Base-by-base conservation (phyloP, 352 stramenopile species). In the Plasmopara halstedii region DNA sequence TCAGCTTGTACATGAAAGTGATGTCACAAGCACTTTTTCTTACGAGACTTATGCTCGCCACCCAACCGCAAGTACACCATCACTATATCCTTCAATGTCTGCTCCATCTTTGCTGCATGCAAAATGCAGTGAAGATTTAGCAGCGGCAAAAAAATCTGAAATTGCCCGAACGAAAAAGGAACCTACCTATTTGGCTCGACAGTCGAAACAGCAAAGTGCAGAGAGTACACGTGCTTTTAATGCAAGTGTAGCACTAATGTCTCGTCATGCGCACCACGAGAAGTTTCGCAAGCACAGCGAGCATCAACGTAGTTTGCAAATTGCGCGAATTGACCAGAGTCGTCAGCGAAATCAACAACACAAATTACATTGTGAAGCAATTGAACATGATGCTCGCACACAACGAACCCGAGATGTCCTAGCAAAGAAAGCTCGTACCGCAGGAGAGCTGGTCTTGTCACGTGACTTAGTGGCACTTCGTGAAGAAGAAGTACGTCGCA, bases 181-280 rank as follows among this genome's bases (percentile, higher is more conserved):
- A 38, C 15, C 36, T 3, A 56, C 67, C 4, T 45, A 50, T 0
- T 29, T 58, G 11, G 50, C 15, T 29, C 70, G 80, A 49, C 58
- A 62, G 19, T 27, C 43, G 29, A 58, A 63, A 3, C 50, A 60
- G 22, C 64, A 82, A 32, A 64, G 68, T 21, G 33, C 53, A 7
- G 72, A 83, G 54, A 77, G 73, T 0, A 69, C 70, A n/a, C 69
- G 62, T 15, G 72, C 66, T 2, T 89, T 89, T 43, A 69, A 61
- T 2, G 49, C 73, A 26, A 85, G 73, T 50, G 67, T 89, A 15
- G 74, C 73, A 5, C 87, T 87, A 73, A 87, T 89, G 23, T 83
- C 72, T 17, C 72, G 73, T 2, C 74, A 88, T 38, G 67, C 84
- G 1, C 73, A 88, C 32, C 65, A 85, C 44, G 71, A 86, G 50